Evolutionary conservation across 768 basidiomycete genomes (phyloP), one percentile per base, ranked within the genome.

Genomic region (Gloeopeniophorella convolvens): DNA sequence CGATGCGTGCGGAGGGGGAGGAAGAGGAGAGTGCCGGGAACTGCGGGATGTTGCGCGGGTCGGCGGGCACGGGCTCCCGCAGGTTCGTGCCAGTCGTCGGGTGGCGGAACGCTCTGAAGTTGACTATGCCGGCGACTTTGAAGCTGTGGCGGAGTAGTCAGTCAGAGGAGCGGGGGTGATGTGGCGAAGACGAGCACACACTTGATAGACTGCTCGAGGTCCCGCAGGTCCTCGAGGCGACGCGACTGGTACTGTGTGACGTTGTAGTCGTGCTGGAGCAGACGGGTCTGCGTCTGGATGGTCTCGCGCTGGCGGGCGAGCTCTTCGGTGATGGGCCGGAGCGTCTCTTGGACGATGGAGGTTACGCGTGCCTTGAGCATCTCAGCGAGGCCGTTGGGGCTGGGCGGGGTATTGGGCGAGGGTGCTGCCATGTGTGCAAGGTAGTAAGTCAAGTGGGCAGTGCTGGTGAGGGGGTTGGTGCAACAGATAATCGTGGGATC

Each of bases 131-230:
- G 3, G 52, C 4, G 28, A 48, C 30, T 26, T 54, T 54, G 9
- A 37, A 48, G 24, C 52, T 54, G 42, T 18, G 35, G n/a, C 1
- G 34, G 6, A n/a, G n/a, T 8, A 10, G 42, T 48, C 13, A 48
- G 46, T 23, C 15, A 2, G 7, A 9, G 1, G 24, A 33, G 9
- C 3, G 18, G 13, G 16, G 26, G 10, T 31, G 23, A 4, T 8
- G 16, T 8, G 39, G 34, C 7, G 18, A 23, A 1, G 11, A n/a
- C n/a, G 15, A 8, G 16, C 20, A 21, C 46, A 12, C 23, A 54
- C 52, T 54, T 54, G 46, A 54, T 28, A 36, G 52, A 54, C 23
- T 54, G 52, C 26, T 44, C 52, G 10, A 54, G 31, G 32, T 54
- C 26, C 16, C 52, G 52, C 5, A 54, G 35, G 31, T 43, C 44